Evolutionary conservation across 805 yeast genomes (phyloP), one percentile per base, ranked within the genome.

Genomic region (Diddensiella caesifluorescens): DNA sequence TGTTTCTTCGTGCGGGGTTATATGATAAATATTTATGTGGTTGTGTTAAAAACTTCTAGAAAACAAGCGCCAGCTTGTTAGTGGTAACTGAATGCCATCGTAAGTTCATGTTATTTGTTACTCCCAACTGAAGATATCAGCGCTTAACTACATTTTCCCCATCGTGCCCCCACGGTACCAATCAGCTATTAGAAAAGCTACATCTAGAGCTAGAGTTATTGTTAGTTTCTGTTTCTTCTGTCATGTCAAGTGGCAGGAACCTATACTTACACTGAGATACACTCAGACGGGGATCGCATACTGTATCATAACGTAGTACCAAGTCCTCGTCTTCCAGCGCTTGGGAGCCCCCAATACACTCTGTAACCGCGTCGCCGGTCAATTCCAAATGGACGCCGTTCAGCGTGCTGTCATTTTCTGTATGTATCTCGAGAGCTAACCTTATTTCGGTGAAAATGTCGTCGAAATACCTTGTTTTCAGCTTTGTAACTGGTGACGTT

Each of bases 351-450:
- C 71, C 71, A 43, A 67, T 62, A 44, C 71, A 67, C 51, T 67
- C 71, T 3, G 71, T 67, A 18, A 67, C 71, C 4, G 64, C 60
- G 36, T 67, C 71, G 4, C 71, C 71, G 4, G 72, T 67, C 23
- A 67, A 56, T 47, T 67, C 71, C 20, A 67, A 50, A 43, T 67
- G 71, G 9, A 68, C 60, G 2, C 71, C 71, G 32, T 66, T 63
- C 23, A 67, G 59, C 41, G 39, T 44, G 39, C 63, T 58, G 32
- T 50, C 54, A 37, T 59, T 49, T 9, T 52, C 61, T 37, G 42
- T 50, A 51, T 67, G 71, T 25, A 67, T 56, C 33, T 50, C 45
- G 16, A 68, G 54, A 4, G 71, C 67, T 34, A 50, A 56, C 5
- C 57, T 49, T 34, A 67, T 53, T 51, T 67, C 71, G 15, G 59